These are phyloP conservation scores for Lepidium didymum DNA, from an alignment of 345 rosid genomes.

Conservation along the genomic window DNA sequence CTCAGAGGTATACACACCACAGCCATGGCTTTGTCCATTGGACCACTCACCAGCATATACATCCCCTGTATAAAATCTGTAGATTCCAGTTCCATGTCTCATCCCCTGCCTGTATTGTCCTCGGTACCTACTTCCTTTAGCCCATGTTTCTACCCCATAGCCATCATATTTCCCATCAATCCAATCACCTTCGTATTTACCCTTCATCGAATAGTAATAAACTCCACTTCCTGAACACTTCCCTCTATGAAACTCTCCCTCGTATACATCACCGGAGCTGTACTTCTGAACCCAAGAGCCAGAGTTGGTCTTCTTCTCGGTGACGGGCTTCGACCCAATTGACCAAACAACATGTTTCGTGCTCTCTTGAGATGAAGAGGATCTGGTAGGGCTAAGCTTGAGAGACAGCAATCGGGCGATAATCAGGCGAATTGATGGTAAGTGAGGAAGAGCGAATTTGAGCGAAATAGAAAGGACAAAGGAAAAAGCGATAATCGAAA, in stretches of 20 bases:
- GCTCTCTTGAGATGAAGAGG: constrained; percentile 26
- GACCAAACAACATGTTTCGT: constrained; percentile 68
- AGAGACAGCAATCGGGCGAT: constrained; percentile 52
- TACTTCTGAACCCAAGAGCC: constrained; percentile 69
- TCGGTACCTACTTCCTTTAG: constrained; percentile 73
- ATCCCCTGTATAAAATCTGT: constrained; percentile 71
- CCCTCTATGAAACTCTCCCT: constrained; percentile 75
- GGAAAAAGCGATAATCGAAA: constrained; percentile 19
- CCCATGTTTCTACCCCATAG: constrained; percentile 84
- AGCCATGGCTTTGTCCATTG: constrained; percentile 82
- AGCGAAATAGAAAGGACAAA: constrained; percentile 25
- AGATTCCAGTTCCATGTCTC: constrained; percentile 82
- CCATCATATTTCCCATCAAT: constrained; percentile 79
- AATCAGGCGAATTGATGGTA: constrained; percentile 49
- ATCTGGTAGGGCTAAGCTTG: constrained; percentile 37
- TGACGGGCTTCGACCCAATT: constrained; percentile 63
- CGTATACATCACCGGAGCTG: constrained; percentile 74
- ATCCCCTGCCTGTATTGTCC: constrained; percentile 79
- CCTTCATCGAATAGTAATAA: constrained; percentile 60
- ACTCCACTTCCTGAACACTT: constrained; percentile 84
- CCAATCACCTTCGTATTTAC: constrained; percentile 87
- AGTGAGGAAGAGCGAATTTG: constrained; percentile 52
- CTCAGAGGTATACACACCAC: constrained; percentile 70
- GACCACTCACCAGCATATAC: constrained; percentile 90
- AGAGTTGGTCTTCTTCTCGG: constrained; percentile 41